These are phyloP conservation scores for Beauveria brongniartii DNA, from an alignment of 2,329 filamentous ascomycete genomes.

Conservation along the genomic window DNA sequence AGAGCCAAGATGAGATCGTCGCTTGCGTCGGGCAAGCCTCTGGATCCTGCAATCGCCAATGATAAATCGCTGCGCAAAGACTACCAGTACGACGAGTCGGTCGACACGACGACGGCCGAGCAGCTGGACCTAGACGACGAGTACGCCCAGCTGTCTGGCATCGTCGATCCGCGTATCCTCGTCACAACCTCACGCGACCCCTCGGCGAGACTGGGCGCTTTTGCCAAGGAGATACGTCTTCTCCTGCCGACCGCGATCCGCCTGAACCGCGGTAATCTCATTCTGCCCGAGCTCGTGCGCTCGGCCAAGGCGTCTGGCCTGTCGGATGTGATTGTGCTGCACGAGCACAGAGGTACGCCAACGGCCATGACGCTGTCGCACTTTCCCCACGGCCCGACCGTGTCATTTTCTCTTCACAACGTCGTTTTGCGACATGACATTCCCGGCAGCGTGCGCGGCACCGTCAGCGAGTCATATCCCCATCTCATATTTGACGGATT, in stretches of 20 bases:
- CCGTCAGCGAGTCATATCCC: constrained; percentile 85
- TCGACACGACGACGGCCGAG: constrained; percentile 58
- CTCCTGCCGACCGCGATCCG: constrained; percentile 79
- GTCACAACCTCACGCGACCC: constrained; percentile 89
- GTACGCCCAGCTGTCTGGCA: constrained; percentile 82
- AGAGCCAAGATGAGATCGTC: constrained; percentile 79
- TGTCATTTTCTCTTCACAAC: constrained; percentile 81
- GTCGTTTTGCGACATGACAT: constrained; percentile 91
- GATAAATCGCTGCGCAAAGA: constrained; percentile 79
- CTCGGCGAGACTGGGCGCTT: constrained; percentile 74
- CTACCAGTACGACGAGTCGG: constrained; percentile 88
- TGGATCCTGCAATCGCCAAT: constrained; percentile 75
- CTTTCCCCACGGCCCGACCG: constrained; percentile 75
- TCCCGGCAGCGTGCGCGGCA: constrained; percentile 76
- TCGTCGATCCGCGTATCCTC: constrained; percentile 80
- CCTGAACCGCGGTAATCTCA: constrained; percentile 83
- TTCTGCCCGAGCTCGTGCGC: constrained; percentile 75
- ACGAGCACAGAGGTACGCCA: constrained; percentile 88
- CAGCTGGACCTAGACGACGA: constrained; percentile 77
- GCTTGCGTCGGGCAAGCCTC: constrained; percentile 78
- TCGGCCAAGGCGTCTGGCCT: constrained; percentile 75
- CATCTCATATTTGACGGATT: constrained; percentile 96
- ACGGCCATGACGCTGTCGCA: constrained; percentile 84
- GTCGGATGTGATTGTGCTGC: constrained; percentile 76
- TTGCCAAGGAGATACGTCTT: constrained; percentile 84